phyloP scores from a whole-genome alignment of 1,284 basidiomycete species.

The Ganoderma sinense region DNA sequence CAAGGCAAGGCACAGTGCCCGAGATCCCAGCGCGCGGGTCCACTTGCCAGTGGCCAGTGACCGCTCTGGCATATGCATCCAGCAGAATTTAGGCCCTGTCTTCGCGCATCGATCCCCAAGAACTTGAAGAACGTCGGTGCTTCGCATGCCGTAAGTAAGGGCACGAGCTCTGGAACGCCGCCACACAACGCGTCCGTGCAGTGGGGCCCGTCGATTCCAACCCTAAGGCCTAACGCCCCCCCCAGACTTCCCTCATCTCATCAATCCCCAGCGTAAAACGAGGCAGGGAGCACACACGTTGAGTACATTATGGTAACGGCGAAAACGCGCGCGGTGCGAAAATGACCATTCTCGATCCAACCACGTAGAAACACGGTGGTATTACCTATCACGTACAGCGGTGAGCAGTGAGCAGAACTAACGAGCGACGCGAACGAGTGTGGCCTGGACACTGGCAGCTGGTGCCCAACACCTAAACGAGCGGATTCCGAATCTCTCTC shows the following conservation, averaged over 20 bases:
- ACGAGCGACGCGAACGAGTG: conserved; percentile 3
- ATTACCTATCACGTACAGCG: not conserved
- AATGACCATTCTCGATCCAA: not conserved
- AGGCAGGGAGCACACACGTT: too few relatives aligned
- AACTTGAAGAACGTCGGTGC: not conserved
- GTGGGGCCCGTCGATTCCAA: not conserved
- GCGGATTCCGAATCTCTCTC: not conserved
- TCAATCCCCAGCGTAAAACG: too few relatives aligned
- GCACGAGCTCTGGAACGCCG: not conserved
- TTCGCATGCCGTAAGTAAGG: not conserved
- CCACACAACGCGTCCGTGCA: not conserved
- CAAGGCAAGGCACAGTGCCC: not conserved
- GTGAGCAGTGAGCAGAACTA: not conserved
- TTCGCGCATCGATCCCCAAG: conserved; percentile 1
- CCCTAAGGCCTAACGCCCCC: not conserved
- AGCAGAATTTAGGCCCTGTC: not conserved
- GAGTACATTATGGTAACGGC: too few relatives aligned
- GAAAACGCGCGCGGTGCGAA: not conserved
- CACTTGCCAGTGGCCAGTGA: not conserved
- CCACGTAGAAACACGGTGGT: not conserved
- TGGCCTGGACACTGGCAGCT: not conserved
- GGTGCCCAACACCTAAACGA: conserved; percentile 1
- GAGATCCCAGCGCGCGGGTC: not conserved
- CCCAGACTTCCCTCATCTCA: not conserved
- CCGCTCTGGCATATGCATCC: not conserved